A percentile compares a stretch with the other conserved stretches of the same genome.
Conservation (phyloP, 805 yeast genomes). For the Teunomyces atbi region DNA sequence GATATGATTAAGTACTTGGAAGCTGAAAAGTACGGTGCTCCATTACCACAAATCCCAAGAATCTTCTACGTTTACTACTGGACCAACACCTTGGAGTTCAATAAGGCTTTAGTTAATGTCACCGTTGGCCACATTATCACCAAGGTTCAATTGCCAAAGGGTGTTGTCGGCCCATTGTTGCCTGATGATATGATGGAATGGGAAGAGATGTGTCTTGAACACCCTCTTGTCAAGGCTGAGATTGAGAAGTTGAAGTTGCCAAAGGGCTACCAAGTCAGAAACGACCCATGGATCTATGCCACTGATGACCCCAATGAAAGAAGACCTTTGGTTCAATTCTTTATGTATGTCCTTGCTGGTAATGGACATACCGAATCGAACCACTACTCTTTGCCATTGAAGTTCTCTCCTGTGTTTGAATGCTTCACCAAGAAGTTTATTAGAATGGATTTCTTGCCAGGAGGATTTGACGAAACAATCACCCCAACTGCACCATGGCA, state of each 20-base stretch:
- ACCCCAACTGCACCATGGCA: slow-evolving; percentile 62
- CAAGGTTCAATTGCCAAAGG: slow-evolving; percentile 54
- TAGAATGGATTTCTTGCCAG: slow-evolving; percentile 72
- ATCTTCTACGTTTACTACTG: slow-evolving; percentile 65
- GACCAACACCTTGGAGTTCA: slow-evolving; percentile 48
- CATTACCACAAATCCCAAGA: slow-evolving; percentile 64
- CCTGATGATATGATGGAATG: slow-evolving; percentile 59
- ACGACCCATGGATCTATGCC: slow-evolving; percentile 88
- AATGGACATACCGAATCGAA: slow-evolving; percentile 66
- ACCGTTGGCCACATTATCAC: slow-evolving; percentile 61
- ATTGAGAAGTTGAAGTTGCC: slow-evolving; percentile 68
- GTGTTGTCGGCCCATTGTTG: slow-evolving; percentile 68
- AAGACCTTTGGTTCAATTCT: slow-evolving; percentile 67
- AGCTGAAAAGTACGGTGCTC: slow-evolving; percentile 52
- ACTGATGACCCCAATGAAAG: slow-evolving; percentile 63
- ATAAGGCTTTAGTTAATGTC: slow-evolving; percentile 71
- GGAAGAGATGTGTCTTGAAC: slow-evolving; percentile 50
- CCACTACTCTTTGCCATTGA: slow-evolving; percentile 72
- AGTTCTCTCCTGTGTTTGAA: slow-evolving; percentile 72
- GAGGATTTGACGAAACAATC: slow-evolving; percentile 63
- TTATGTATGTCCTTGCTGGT: slow-evolving; percentile 68
- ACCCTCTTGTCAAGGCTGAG: slow-evolving; percentile 62
- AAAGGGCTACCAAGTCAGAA: slow-evolving; percentile 49
- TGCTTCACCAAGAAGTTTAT: slow-evolving; percentile 57
- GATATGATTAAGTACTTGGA: slow-evolving; percentile 66